Evolutionary conservation across 768 basidiomycete species (phyloP), one percentile per base, ranked within the genome.

Genomic region (Mycena albidolilacea): DNA sequence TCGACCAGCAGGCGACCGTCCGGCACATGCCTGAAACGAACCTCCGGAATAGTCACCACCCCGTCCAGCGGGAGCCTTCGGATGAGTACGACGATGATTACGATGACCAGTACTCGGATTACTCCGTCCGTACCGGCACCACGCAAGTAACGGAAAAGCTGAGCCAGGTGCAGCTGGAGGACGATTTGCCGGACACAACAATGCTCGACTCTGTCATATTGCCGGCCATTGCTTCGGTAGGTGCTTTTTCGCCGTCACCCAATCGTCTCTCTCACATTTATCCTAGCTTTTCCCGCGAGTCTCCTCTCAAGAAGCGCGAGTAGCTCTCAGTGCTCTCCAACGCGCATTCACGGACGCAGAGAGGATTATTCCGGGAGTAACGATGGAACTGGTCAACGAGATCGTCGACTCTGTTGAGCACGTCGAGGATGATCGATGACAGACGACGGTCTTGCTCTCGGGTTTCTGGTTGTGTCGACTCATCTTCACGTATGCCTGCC

Each of bases 171-270:
- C 86, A 87, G 57, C 66, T 85, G 30, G 91, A 90, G 35, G 90
- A 90, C 48, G 90, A 90, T 23, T 81, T 93, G 54, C 90, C 93
- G 6, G 94, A 95, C 79, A 93, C 93, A 37, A 92, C 94, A n/a
- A 97, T 99, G 92, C 86, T 99, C 46, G 97, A 98, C 78, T 96
- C 96, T 3, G 97, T 99, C 39, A 92, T 98, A 64, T 84, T 98
- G 38, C 98, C 98, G 30, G 97, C 97, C n/a, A 92, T 99, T 77
- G 95, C 97, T 55, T 97, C 95, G 73, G 97, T 98, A 76, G 82
- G 93, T 85, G 1, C n/a, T 23, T 61, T 30, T 66, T 48, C 65
- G 67, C 54, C 17, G 30, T 39, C 69, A 48, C 17, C 17, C 69
- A 15, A 43, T 15, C 38, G 17, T 9, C 5, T 12, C 9, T 66